Base-by-base conservation (phyloP, 1,139 yeast genomes). In the Lodderomyces metapsilosis region DNA sequence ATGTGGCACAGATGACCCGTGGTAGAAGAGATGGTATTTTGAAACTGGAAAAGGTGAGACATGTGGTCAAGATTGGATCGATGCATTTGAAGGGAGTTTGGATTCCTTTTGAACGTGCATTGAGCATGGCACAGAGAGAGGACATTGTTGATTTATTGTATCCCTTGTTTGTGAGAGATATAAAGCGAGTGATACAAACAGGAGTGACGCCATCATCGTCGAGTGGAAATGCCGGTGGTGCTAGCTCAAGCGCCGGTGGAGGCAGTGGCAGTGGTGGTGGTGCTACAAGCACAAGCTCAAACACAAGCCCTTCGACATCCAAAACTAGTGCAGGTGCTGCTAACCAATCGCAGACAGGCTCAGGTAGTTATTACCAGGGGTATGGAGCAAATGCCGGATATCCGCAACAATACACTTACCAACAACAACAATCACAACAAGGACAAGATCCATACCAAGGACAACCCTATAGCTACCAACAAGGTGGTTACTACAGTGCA, bases 1-100 rank as follows among this genome's bases (percentile, higher is more conserved):
- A 78, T 48, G 81, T 76, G 8, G 75, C 79, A 2, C 78, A 77
- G 32, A 76, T 78, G 77, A 71, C 82, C 2, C 58, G 83, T 44
- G 83, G 83, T 3, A 61, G 80, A 41, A 56, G 82, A 40, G 82
- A 77, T 51, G 82, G 82, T 8, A 74, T 77, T 18, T 63, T 91
- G 48, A 91, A 91, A 67, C 82, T 87, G 47, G 97, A 91, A 62
- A 87, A 88, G 59, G 80, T 82, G 32, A 74, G 98, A 38, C 94
- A 88, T 60, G 98, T 92, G 38, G 96, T 91, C 43, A 91, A 91
- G 64, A 88, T 91, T 51, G 98, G 98, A 9, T 87, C 96, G 15
- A 91, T 91, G 97, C 96, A 91, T 61, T 73, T 91, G 56, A 91
- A 91, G 66, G 98, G 98, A 41, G 98, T 91, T 37, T 91, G 98